A percentile compares a stretch with the other conserved stretches of the same genome.
Conservation (phyloP, 768 basidiomycete genomes). For the Calocera viscosa region DNA sequence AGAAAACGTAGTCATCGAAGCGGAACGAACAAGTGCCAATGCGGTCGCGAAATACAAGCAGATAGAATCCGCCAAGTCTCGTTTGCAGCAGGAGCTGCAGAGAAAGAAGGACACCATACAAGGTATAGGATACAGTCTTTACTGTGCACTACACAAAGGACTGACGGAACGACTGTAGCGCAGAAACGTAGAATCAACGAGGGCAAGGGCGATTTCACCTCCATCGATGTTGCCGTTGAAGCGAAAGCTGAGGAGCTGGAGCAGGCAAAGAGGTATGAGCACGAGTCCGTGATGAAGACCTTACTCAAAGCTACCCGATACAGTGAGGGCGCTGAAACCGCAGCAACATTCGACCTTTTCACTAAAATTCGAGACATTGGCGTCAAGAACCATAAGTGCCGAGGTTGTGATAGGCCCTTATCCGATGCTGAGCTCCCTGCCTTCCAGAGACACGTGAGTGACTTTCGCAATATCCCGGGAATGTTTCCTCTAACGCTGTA, state of each 20-base stretch:
- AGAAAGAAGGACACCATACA: conserved; percentile 50
- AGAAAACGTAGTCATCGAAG: conserved; percentile 46
- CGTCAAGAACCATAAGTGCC: conserved; percentile 53
- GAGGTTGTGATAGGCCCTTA: conserved; percentile 62
- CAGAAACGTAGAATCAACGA: neutral
- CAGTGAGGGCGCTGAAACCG: conserved; percentile 17
- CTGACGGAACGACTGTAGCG: neutral
- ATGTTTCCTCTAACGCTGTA: neutral
- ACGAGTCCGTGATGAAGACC: conserved; percentile 11
- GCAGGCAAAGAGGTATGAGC: conserved; percentile 12
- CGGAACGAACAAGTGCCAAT: conserved; percentile 31
- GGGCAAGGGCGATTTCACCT: neutral
- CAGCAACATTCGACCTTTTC: conserved; percentile 26
- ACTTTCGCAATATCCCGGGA: neutral
- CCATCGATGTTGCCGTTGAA: neutral
- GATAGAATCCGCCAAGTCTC: conserved; percentile 48
- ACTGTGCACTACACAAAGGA: neutral
- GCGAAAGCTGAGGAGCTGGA: neutral
- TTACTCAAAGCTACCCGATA: neutral
- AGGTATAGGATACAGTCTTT: conserved; percentile 31
- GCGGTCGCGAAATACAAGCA: conserved; percentile 46
- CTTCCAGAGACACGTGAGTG: conserved; percentile 61
- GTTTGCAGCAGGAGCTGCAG: conserved; percentile 47
- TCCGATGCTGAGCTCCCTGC: conserved; percentile 39
- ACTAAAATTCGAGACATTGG: conserved; percentile 45